phyloP scores from a whole-genome alignment of 2,329 filamentous ascomycete species.

The Beauveria medogensis region DNA sequence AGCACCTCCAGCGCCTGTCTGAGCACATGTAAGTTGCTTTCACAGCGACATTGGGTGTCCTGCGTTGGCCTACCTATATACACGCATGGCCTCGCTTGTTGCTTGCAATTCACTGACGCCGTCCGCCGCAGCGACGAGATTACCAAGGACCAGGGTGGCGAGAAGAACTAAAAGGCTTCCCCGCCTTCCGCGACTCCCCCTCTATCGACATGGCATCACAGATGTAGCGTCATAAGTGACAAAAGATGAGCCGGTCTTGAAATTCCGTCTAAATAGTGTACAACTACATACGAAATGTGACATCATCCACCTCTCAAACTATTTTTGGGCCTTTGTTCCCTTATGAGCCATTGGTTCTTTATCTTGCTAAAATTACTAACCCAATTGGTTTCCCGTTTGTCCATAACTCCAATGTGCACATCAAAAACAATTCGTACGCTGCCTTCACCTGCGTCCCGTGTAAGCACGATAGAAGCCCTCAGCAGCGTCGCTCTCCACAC shows the following conservation, averaged over 20 bases:
- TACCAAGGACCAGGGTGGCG: slow-evolving; percentile 62
- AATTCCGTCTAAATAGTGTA: slow-evolving; percentile 29
- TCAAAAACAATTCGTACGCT: not conserved
- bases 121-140: slow-evolving; percentile 57
- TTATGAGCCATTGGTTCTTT: not conserved
- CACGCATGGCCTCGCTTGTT: not conserved
- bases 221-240: not conserved
- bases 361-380: slow-evolving; percentile 3
- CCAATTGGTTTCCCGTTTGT: slow-evolving; percentile 8
- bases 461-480: slow-evolving; percentile 91
- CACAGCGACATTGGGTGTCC: no score
- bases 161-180: slow-evolving; percentile 47
- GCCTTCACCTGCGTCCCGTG: slow-evolving; percentile 57
- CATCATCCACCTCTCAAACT: slow-evolving; percentile 12
- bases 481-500: slow-evolving; percentile 60
- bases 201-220: not conserved
- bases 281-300: slow-evolving; percentile 25
- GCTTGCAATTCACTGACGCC: not conserved
- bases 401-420: slow-evolving; percentile 12
- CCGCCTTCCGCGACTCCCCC: not conserved
- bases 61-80: not conserved
- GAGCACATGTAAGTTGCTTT: slow-evolving; percentile 65
- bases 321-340: not conserved
- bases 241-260: not conserved
- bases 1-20: slow-evolving; percentile 77